Base-by-base conservation (phyloP, 805 yeast species). In the Schwanniomyces yamadae region DNA sequence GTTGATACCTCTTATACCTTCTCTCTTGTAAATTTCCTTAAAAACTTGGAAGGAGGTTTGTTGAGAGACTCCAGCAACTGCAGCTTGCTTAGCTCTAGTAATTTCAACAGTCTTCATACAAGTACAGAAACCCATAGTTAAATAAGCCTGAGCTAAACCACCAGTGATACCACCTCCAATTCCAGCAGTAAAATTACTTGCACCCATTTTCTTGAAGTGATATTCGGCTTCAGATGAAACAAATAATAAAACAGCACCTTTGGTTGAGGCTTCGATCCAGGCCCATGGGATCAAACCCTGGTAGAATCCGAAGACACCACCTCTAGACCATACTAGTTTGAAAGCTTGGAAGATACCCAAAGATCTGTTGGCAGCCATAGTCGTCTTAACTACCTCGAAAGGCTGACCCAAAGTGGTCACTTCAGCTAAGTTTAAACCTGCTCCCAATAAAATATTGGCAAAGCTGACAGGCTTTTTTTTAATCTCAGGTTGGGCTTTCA, bases 281-380 rank as follows among this genome's bases (percentile, higher is more conserved):
- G 98, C 99, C 99, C 99, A 93, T 31, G 99, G 99, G 46, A 91
- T 90, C 57, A 93, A 73, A 21, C 99, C 99, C 63, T 93, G 99
- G 66, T 90, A 93, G 68, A 90, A 93, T 0, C 98, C 99, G 19
- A 77, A 57, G 12, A 83, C 52, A 35, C 99, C 99, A 47, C 99
- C 99, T 54, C 99, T 80, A 11, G 93, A 75, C 93, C 95, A 88
- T 43, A 93, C 90, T 26, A 79, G 72, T 40, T 73, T 73, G 34
- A 82, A 73, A 18, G 96, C 86, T 48, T 80, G 80, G 8, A 77
- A 48, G 44, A 93, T 67, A 2, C 80, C 59, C 42, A 91, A 70
- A 20, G 73, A 68, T 58, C 99, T 76, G 69, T 93, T 88, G 35
- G 99, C 98, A 26, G 98, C 98, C 96, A 93, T 90, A 6, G 99